Percentiles rank a stretch among this genome's conserved stretches.
phyloP scores from a whole-genome alignment of 768 basidiomycete species.

The Xerocomellus intermedius region DNA sequence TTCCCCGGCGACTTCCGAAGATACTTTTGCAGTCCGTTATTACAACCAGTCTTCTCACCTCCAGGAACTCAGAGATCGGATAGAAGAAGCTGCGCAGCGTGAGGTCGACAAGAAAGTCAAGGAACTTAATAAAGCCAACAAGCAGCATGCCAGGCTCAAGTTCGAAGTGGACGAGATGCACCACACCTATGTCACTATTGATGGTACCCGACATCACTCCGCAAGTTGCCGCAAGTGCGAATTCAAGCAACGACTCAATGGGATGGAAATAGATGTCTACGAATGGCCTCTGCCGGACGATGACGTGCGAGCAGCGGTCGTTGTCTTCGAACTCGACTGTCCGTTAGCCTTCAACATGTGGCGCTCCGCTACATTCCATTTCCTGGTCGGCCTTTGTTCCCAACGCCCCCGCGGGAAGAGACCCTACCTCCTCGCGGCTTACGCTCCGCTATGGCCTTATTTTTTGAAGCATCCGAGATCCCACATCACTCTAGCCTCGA shows the following conservation, averaged over 20 bases:
- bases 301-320: constrained; percentile 14
- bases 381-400: constrained; percentile 37
- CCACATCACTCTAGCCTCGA: constrained; percentile 39
- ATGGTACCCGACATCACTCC: not conserved
- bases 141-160: not conserved
- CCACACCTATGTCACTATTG: not conserved
- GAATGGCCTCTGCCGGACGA: constrained; percentile 47
- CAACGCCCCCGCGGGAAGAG: not conserved
- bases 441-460: not conserved
- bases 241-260: constrained; percentile 7
- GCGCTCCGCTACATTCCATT: constrained; percentile 13
- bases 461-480: constrained; percentile 3
- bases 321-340: constrained; percentile 42
- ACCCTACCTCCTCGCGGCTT: not conserved
- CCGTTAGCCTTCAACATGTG: constrained; percentile 19
- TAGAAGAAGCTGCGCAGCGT: constrained; percentile 27
- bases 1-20: constrained; percentile 9
- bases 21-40: constrained; percentile 36
- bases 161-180: not conserved
- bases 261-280: constrained; percentile 32
- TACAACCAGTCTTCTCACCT: constrained; percentile 23
- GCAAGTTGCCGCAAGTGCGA: constrained; percentile 22
- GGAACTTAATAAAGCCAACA: constrained; percentile 28
- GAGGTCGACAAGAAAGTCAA: constrained; percentile 18
- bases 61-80: constrained; percentile 23